Evolutionary conservation across 768 basidiomycete species (phyloP), one percentile per base, ranked within the genome.

Genomic region (Calocera viscosa): DNA sequence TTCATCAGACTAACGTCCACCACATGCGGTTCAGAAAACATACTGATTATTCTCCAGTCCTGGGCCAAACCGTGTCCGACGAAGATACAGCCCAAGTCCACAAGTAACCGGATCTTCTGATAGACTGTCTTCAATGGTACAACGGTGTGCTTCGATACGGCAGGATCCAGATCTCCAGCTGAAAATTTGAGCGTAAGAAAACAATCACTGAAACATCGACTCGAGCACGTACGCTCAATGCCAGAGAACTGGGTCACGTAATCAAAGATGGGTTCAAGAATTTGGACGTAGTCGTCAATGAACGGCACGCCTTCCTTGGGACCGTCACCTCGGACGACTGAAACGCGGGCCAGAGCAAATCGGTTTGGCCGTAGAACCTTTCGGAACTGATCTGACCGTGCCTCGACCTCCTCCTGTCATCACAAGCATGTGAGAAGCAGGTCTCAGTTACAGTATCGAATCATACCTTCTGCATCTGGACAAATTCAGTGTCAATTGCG

Each of bases 11-110:
- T n/a, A 30, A 65, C 40, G 47, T 1, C 1, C 32, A 34, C 28
- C 12, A 28, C 30, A 16, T 28, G 2, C 17, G 28, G 19, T n/a
- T 35, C 10, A 30, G 5, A 8, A 22, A 16, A 78, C 90, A 74
- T 71, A 95, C 95, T 99, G 78, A 98, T 99, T 66, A 95, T 98
- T 12, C 95, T 85, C 78, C 98, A 97, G 75, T 99, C 96, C 74
- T 98, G 97, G 17, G 92, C 89, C 19, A 99, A 83, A 3, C 96
- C 96, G 72, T 99, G 96, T 0, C 96, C 96, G 66, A 98, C 89
- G 74, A 99, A 99, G 67, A 93, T 89, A 73, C 96, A 99, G 3
- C 94, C 94, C 26, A 88, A 82, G 74, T 99, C 96, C 22, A 98
- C 94, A 2, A 98, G 80, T 22, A 94, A 76, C 1, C 96, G 85